Evolutionary conservation across 495 filamentous ascomycete genomes (phyloP), one percentile per base, ranked within the genome.

Genomic region (Podospora anserina): DNA sequence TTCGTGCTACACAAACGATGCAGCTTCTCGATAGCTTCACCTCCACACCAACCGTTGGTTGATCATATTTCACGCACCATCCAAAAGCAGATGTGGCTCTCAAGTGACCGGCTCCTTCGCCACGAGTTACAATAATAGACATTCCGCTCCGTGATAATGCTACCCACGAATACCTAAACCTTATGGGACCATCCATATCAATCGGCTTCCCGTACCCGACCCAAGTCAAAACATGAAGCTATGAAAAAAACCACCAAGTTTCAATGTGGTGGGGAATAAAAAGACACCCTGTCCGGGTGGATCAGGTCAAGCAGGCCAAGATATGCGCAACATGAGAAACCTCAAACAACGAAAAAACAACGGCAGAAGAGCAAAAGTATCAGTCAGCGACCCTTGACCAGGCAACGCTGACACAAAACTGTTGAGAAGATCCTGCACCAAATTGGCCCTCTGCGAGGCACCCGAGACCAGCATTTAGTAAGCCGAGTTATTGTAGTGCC

Each of bases 401-500:
- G 6, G 23, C 4, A 6, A 58, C n/a, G 23, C 18, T 1, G 6
- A 13, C 19, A 59, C 16, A 59, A 0, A 5, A 16, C 56, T 4
- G 6, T 59, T 9, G 4, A 4, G 26, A 59, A 3, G 3, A 23
- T 23, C 1, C 23, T 23, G 23, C 23, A 23, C 23, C 23, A 23
- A 23, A 23, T 23, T 23, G 23, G 23, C 26, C 7, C 16, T 62
- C 60, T 4, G 15, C 18, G 7, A 62, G 4, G 26, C 19, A 59
- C 56, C 6, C 18, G 2, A 11, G 18, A 18, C 9, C 2, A 20
- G 18, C 15, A 6, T n/a, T 61, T 27, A 71, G 57, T 68, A 71
- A 1, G 66, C 44, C 34, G 66, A 63, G 32, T 67, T 67, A 30
- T 66, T 58, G 39, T 68, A 66, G 26, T 58, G 59, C 27, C 26